These are phyloP conservation scores for Ochromonas danica DNA, from an alignment of 108 stramenopile genomes.

Conservation along the genomic window DNA sequence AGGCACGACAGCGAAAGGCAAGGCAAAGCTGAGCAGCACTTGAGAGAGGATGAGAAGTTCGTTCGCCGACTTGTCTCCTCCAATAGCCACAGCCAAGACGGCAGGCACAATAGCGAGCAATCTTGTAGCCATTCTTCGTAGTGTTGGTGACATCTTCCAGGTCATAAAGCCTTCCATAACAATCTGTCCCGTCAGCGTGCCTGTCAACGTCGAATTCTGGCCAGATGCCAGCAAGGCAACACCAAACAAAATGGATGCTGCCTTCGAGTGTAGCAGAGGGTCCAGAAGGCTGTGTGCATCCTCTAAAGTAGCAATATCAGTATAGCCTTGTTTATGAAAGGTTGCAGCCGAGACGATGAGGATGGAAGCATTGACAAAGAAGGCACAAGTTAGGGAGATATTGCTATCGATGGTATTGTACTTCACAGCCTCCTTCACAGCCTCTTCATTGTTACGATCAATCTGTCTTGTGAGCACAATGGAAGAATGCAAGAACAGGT, in stretches of 20 bases:
- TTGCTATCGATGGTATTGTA: conserved; percentile 34
- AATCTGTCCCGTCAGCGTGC: conserved; percentile 38
- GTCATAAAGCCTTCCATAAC: conserved; percentile 43
- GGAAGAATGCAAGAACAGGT: conserved; percentile 38
- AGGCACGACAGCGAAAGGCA: conserved; percentile 40
- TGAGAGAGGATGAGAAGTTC: conserved; percentile 6
- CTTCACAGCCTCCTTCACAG: conserved; percentile 19
- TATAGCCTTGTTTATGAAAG: conserved; percentile 22
- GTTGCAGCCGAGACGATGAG: conserved; percentile 38
- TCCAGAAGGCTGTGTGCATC: conserved; percentile 38
- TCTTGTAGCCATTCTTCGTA: conserved; percentile 26
- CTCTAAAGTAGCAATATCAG: conserved; percentile 24
- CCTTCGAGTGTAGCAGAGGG: conserved; percentile 16
- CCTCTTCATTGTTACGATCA: background rate
- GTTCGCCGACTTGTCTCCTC: conserved; percentile 33
- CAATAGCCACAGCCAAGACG: conserved; percentile 16
- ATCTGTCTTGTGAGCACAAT: conserved; percentile 25
- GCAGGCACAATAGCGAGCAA: conserved; percentile 37
- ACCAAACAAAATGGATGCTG: conserved; percentile 37
- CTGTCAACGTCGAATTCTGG: conserved; percentile 39
- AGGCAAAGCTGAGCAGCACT: conserved; percentile 21
- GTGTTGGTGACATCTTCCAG: conserved; percentile 12
- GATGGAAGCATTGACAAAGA: conserved; percentile 43
- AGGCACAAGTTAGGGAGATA: conserved; percentile 19
- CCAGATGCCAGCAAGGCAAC: conserved; percentile 39